phyloP scores from a whole-genome alignment of 495 filamentous ascomycete species.

The Trichoderma gamsii region DNA sequence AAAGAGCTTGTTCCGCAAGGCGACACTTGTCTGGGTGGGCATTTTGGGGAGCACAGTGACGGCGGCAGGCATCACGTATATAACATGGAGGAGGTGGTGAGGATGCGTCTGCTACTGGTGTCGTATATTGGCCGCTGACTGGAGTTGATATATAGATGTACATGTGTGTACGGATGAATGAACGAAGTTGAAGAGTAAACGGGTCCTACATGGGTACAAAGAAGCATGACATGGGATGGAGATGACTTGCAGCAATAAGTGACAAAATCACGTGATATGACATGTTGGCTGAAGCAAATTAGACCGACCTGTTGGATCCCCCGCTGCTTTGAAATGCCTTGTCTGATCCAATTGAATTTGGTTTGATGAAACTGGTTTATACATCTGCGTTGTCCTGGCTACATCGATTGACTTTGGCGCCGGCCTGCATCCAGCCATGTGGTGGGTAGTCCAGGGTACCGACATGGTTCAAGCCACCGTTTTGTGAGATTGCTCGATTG shows the following conservation, averaged over 20 bases:
- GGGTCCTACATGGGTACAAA: no score
- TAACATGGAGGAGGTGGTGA: background rate
- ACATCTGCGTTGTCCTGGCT: no score
- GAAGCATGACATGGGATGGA: no score
- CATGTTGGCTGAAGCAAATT: no score
- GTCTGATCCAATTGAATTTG: background rate
- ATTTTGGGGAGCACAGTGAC: background rate
- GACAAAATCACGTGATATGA: no score
- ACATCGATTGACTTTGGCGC: background rate
- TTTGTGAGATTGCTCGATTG: background rate
- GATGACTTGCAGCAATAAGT: no score
- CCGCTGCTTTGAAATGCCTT: no score
- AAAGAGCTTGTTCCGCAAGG: background rate
- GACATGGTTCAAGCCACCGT: background rate
- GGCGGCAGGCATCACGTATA: background rate
- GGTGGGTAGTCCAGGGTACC: background rate
- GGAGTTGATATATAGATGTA: no score
- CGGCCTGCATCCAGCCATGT: background rate
- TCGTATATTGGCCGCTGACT: no score
- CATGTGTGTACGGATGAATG: no score
- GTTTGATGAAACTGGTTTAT: background rate
- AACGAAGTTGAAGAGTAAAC: no score
- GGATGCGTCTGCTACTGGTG: background rate
- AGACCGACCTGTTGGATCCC: no score
- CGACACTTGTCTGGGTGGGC: background rate